phyloP scores from a whole-genome alignment of 441 rosid species.

The Populus tomentosa region DNA sequence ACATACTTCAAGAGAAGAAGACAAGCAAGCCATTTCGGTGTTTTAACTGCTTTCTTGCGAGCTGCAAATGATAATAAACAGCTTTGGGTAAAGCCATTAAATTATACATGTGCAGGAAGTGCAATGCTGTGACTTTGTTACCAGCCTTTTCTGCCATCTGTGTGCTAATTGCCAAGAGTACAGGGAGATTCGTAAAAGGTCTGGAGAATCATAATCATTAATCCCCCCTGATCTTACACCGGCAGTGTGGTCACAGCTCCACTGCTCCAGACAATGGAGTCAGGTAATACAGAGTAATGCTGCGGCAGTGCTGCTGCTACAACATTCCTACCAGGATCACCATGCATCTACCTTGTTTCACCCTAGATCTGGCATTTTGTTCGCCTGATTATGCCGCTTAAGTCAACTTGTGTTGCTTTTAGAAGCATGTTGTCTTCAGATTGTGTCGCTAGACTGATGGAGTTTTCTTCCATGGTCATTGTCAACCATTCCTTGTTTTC shows the following conservation, averaged over 20 bases:
- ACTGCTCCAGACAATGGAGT: slow-evolving; percentile 60
- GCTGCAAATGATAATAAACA: no score
- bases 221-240: slow-evolving; percentile 32
- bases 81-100: no score
- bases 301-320: no score
- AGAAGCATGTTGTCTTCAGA: not conserved
- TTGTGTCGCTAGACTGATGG: not conserved
- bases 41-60: no score
- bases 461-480: not conserved
- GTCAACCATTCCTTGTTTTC: no score
- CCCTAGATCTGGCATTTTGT: not conserved
- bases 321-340: not conserved
- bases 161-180: slow-evolving; percentile 94
- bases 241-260: slow-evolving; percentile 65
- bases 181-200: slow-evolving; percentile 65
- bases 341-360: not conserved
- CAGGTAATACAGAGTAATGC: slow-evolving; percentile 15
- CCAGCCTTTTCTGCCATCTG: slow-evolving; percentile 84
- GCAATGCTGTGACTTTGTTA: slow-evolving; percentile 73
- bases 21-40: no score
- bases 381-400: not conserved
- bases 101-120: slow-evolving; percentile 55
- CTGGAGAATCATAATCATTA: slow-evolving; percentile 24
- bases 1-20: no score
- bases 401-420: not conserved